phyloP scores from a whole-genome alignment of 1,284 basidiomycete species.

The Schizopora paradoxa region DNA sequence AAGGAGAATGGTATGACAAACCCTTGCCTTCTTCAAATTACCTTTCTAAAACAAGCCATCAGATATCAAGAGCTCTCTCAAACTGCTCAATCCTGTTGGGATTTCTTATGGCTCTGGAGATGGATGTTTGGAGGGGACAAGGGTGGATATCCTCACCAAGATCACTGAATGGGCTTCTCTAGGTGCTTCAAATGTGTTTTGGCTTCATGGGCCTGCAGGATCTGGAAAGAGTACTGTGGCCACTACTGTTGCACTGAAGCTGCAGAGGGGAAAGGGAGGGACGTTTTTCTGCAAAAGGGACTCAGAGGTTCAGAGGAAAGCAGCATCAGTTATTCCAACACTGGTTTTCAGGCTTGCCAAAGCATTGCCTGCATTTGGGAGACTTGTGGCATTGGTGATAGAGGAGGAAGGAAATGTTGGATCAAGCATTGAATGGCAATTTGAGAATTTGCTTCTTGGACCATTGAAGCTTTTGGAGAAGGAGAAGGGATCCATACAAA shows the following conservation, averaged over 20 bases:
- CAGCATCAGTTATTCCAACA: conserved; percentile 1
- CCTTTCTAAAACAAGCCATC: not conserved
- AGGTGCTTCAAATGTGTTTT: not conserved
- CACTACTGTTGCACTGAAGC: not conserved
- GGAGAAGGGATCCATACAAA: no score
- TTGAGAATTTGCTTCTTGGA: conserved; percentile 2
- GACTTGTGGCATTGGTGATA: not conserved
- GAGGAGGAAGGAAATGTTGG: conserved; percentile 5
- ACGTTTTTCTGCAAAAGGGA: conserved; percentile 13
- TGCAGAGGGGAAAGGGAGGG: conserved; percentile 1
- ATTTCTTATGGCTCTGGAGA: conserved; percentile 1
- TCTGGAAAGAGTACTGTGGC: conserved; percentile 14
- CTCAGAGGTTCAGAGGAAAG: not conserved
- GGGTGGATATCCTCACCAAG: not conserved
- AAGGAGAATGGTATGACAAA: not conserved
- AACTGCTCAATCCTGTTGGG: not conserved
- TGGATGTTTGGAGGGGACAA: conserved; percentile 2
- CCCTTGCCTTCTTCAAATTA: not conserved
- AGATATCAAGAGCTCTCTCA: not conserved
- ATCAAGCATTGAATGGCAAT: conserved; percentile 2
- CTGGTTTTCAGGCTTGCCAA: conserved; percentile 2
- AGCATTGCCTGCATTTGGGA: conserved; percentile 1
- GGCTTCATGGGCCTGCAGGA: conserved; percentile 10
- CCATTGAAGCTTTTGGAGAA: not conserved
- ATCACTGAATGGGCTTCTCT: not conserved